Base-by-base conservation (phyloP, 148 eudicot genomes). In the Camellia granthamiana region DNA sequence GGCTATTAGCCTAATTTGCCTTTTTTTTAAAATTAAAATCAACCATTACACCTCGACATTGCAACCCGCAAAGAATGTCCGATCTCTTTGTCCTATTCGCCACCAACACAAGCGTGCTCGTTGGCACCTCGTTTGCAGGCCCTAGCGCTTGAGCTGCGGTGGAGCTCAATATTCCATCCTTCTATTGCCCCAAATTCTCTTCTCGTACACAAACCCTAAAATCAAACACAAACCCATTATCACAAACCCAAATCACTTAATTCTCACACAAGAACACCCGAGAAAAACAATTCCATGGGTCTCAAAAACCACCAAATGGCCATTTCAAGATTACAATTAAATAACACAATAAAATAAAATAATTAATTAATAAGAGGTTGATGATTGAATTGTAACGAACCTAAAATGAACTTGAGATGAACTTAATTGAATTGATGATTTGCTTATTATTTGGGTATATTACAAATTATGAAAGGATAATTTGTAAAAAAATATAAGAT, bases 31-130 rank as follows among this genome's bases (percentile, higher is more conserved):
- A n/a, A 30, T 30, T 30, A 30, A 30, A 30, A 30, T 30, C 38
- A 30, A 30, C 38, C 38, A 30, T 30, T 30, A 30, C 99, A 86
- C 91, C 97, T 75, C 83, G 84, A 80, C 93, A 96, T 41, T 81
- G 88, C 84, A 96, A 89, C 51, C 83, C 81, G 44, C 79, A 77
- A 80, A 96, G 94, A 83, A 96, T 92, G 69, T 96, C 97, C 1
- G 98, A 97, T 77, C 99, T 90, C 82, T 83, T 93, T 0, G 99
- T 96, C 80, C 90, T 85, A 80, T 88, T 89, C 23, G 85, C 92
- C 0, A 97, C 99, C 87, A 96, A 82, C 61, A 90, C 84, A 49
- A 96, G 91, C 21, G 93, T 92, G 84, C 80, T 84, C 51, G 80
- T 79, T 2, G 86, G 83, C 66, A 54, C 86, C 62, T 86, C 78